phyloP scores from a whole-genome alignment of 108 stramenopile species.

The Skeletonema potamos region DNA sequence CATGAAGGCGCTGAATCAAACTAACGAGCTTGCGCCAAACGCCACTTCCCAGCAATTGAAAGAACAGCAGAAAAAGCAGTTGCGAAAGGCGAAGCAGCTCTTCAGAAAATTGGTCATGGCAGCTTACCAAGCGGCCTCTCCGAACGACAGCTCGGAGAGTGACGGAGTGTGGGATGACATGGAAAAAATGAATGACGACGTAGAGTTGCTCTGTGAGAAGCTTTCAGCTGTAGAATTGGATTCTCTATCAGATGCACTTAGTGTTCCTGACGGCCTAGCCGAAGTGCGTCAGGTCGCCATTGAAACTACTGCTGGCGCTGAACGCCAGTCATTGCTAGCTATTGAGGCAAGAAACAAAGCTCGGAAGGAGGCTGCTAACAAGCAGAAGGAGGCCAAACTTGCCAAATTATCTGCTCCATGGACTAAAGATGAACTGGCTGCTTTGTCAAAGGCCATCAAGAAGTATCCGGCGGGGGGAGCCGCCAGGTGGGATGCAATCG shows the following conservation, averaged over 20 bases:
- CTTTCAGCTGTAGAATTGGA: conserved; percentile 34
- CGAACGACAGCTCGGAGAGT: conserved; percentile 49
- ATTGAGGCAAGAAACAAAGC: conserved; percentile 32
- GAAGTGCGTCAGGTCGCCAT: conserved; percentile 35
- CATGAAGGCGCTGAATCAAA: background rate
- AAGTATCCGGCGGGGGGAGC: conserved; percentile 93
- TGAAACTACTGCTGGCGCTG: conserved; percentile 29
- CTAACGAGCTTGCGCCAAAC: background rate
- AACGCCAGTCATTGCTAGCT: conserved; percentile 39
- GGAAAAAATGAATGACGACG: conserved; percentile 62
- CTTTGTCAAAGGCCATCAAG: conserved; percentile 92
- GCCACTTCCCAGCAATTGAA: conserved; percentile 45
- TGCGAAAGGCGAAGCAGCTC: conserved; percentile 77
- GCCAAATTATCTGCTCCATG: conserved; percentile 65
- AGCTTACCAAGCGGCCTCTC: conserved; percentile 47
- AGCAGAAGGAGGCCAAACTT: conserved; percentile 42
- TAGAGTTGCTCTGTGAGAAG: conserved; percentile 55
- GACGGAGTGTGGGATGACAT: conserved; percentile 49
- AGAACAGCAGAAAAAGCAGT: conserved; percentile 82
- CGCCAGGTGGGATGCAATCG: conserved; percentile 94
- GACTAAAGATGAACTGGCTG: conserved; percentile 88
- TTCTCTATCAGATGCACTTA: conserved; percentile 33
- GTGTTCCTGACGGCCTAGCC: conserved; percentile 29
- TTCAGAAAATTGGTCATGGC: conserved; percentile 51
- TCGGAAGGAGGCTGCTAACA: conserved; percentile 37